Evolutionary conservation across 208 protist species (phyloP).

Genomic region (Wallacemonas sp.): DNA sequence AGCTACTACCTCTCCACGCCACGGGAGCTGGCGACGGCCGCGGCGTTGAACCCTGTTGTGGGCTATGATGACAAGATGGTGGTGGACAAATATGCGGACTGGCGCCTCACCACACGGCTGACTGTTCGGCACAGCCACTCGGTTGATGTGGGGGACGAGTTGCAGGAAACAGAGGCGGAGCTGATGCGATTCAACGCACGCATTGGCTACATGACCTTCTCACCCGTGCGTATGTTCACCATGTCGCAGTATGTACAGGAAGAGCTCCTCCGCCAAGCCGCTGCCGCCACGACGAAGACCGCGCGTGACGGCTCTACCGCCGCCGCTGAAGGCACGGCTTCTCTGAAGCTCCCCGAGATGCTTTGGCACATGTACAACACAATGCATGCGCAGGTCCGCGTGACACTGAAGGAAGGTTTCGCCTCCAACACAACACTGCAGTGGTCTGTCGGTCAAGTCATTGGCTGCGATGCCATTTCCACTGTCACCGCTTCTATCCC

Average conservation of each 20-base stretch:
- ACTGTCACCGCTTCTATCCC: slow-evolving; percentile 28
- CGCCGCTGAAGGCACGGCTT: not conserved
- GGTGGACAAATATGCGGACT: not conserved
- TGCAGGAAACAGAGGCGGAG: slow-evolving; percentile 32
- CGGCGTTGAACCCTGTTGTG: no score
- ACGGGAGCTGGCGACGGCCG: not conserved
- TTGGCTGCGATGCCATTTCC: slow-evolving; percentile 25
- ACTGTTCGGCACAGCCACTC: not conserved
- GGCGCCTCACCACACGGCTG: slow-evolving; percentile 4
- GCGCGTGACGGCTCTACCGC: not conserved
- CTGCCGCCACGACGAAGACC: not conserved
- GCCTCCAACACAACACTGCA: slow-evolving; percentile 27
- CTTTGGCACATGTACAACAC: slow-evolving; percentile 12
- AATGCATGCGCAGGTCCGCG: slow-evolving; percentile 5
- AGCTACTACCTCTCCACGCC: slow-evolving; percentile 12
- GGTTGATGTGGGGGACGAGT: not conserved
- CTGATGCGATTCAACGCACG: slow-evolving; percentile 16
- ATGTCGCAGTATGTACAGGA: slow-evolving; percentile 6
- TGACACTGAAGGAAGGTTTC: slow-evolving; percentile 25
- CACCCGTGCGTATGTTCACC: not conserved
- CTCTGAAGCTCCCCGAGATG: not conserved
- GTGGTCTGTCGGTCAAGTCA: slow-evolving; percentile 33
- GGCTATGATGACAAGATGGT: no score
- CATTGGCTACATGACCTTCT: slow-evolving; percentile 15
- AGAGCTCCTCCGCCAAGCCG: not conserved